Evolutionary conservation across 495 filamentous ascomycete genomes (phyloP).

Genomic region (Trypethelium eluteriae): DNA sequence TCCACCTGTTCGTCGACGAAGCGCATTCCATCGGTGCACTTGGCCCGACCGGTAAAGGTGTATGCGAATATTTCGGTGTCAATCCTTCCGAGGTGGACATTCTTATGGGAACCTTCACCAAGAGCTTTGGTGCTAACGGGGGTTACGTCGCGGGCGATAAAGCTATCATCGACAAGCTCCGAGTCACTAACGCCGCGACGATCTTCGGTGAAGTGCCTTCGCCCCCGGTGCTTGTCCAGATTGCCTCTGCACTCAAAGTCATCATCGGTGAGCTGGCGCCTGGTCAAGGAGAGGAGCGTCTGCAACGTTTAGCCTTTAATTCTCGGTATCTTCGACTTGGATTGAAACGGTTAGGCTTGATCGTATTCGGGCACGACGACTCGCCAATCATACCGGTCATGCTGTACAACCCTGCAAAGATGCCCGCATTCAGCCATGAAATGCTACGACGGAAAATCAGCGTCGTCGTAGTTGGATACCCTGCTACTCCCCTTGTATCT

Average conservation of each 20-base stretch:
- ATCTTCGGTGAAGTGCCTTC: constrained; percentile 82
- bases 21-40: constrained; percentile 94
- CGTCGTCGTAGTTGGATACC: constrained; percentile 96
- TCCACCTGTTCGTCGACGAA: constrained; percentile 89
- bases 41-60: constrained; percentile 77
- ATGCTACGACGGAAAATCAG: constrained; percentile 97
- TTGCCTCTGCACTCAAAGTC: constrained; percentile 71
- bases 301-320: constrained; percentile 96
- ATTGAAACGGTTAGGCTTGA: constrained; percentile 92
- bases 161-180: constrained; percentile 83
- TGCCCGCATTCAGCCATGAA: constrained; percentile 95
- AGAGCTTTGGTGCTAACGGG: constrained; percentile 97
- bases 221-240: constrained; percentile 82
- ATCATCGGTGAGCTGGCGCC: constrained; percentile 81
- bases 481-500: constrained; percentile 90
- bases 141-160: constrained; percentile 91
- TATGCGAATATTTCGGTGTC: constrained; percentile 94
- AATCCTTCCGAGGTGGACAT: constrained; percentile 85
- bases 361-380: constrained; percentile 94
- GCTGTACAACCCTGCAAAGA: constrained; percentile 94
- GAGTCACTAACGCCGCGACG: constrained; percentile 74
- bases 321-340: constrained; percentile 94
- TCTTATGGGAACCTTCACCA: constrained; percentile 96
- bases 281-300: constrained; percentile 89
- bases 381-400: constrained; percentile 92